Evolutionary conservation across 1,284 basidiomycete species (phyloP), one percentile per base, ranked within the genome.

Genomic region (Volvariella volvacea): DNA sequence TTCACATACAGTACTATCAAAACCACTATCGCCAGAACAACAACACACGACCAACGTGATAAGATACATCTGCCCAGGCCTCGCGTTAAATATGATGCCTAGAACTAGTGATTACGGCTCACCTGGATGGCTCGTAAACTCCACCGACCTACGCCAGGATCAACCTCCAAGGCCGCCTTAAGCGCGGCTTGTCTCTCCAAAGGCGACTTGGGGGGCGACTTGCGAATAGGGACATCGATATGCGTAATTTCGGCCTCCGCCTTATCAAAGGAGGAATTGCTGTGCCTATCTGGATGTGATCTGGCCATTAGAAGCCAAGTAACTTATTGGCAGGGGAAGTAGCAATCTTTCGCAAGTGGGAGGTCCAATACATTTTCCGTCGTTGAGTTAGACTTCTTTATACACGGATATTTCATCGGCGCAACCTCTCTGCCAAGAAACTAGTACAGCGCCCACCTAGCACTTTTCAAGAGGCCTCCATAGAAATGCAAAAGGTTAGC

Each of bases 1-100:
- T 41, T 9, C 21, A 55, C 65, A 21, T 42, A 71, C 70, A 39
- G 74, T 76, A 19, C 71, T 68, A 53, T 77, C 75, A 50, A 76
- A 73, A 3, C 72, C 72, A 56, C 61, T 68, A 54, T 74, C 73
- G 17, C 72, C 71, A 7, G 71, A 68, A 50, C 74, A 76, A 52
- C 68, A 70, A 50, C 72, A 75, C 14, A 66, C 62, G 16, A 73
- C 62, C 28, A 76, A 54, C 9, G 67, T 68, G 43, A 70, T 62
- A 30, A 71, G 53, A 45, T 71, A 73, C 57, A 71, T 57, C 70
- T 71, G 47, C 19, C 16, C 39, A 19, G n/a, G 14, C 4, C 10
- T 6, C 12, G n/a, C 6, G n/a, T 37, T 17, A 39, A 44, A 14
- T 14, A 22, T 22, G n/a, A 36, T 37, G 22, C 20, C 6, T 12